These are phyloP conservation scores for Cadophora luteo-olivacea DNA, from an alignment of 2,329 filamentous ascomycete species.

Conservation along the genomic window DNA sequence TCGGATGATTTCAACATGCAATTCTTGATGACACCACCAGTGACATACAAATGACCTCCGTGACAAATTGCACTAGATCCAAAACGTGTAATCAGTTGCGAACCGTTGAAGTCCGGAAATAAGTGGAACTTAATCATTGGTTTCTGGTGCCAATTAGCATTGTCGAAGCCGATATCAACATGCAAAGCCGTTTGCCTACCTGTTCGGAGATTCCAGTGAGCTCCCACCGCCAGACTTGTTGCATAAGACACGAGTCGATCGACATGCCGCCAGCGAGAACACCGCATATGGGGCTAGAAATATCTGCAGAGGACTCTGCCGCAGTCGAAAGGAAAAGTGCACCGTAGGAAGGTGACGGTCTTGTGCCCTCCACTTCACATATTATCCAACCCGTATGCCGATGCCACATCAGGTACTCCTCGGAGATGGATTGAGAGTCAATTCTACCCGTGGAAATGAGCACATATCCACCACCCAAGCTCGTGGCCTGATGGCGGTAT, in stretches of 20 bases:
- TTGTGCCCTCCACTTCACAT: slow-evolving; percentile 31
- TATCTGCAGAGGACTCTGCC: slow-evolving; percentile 29
- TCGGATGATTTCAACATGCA: slow-evolving; percentile 53
- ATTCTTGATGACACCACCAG: slow-evolving; percentile 53
- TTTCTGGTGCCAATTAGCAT: not conserved
- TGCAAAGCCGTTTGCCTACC: slow-evolving; percentile 25
- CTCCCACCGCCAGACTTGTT: slow-evolving; percentile 70
- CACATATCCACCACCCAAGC: slow-evolving; percentile 57
- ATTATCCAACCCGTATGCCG: slow-evolving; percentile 40
- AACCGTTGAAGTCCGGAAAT: slow-evolving; percentile 3
- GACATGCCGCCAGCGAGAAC: slow-evolving; percentile 76
- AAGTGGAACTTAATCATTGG: slow-evolving; percentile 5
- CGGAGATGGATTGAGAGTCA: slow-evolving; percentile 38
- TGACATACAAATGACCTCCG: slow-evolving; percentile 44
- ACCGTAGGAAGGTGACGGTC: slow-evolving; percentile 35
- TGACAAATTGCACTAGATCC: slow-evolving; percentile 49
- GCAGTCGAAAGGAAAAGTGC: slow-evolving; percentile 32
- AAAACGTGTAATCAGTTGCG: slow-evolving; percentile 46
- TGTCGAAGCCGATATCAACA: not conserved
- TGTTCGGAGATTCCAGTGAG: slow-evolving; percentile 46
- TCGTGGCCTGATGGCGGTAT: slow-evolving; percentile 75
- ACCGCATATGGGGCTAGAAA: slow-evolving; percentile 56
- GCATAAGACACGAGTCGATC: slow-evolving; percentile 65
- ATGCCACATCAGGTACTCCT: slow-evolving; percentile 41
- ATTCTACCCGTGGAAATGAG: slow-evolving; percentile 43